Base-by-base conservation (phyloP, 352 stramenopile species). In the Pythium oligandrum region DNA sequence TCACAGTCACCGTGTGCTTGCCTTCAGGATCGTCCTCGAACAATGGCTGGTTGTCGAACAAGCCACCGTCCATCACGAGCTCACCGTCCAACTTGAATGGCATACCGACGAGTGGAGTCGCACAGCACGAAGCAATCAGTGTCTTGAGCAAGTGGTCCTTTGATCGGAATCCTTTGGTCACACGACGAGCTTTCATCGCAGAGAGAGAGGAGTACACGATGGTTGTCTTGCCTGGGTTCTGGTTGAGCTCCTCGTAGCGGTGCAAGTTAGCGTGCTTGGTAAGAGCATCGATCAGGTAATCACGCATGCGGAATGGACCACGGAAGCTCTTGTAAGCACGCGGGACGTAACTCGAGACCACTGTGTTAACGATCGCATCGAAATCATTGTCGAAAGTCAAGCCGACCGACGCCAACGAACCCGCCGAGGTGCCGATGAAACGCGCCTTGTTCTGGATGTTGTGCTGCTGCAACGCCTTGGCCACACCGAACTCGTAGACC, bases 401-500 rank as follows among this genome's bases (percentile, higher is more conserved):
- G 12, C 53, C 60, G 11, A 59, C 51, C 1, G 59, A 51, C 1
- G 64, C 64, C 4, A 72, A 43, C 6, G 70, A 51, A 11, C 70
- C 70, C 4, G 63, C 67, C 1, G 62, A 73, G 1, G 55, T 46
- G 34, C 67, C 70, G 35, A 72, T 66, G 26, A 71, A 64, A 2
- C 54, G 57, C 2, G 47, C 48, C 30, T 60, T 48, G 17, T 44
- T 37, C 38, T 62, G 47, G 2, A 73, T 33, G 11, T 55, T 48
- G 44, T 53, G 37, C 26, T 70, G 32, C 33, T 71, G 69, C 12
- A 78, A 50, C 17, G 55, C 59, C 44, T 71, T 66, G 42, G 62
- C 68, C 36, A 80, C 71, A 39, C 71, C 68, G 32, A 78, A 75
- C 40, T 66, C 53, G 46, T 77, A 75, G 31, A 59, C 53, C 62